phyloP scores from a whole-genome alignment of 2,329 filamentous ascomycete species.

The Diaporthe sp. region DNA sequence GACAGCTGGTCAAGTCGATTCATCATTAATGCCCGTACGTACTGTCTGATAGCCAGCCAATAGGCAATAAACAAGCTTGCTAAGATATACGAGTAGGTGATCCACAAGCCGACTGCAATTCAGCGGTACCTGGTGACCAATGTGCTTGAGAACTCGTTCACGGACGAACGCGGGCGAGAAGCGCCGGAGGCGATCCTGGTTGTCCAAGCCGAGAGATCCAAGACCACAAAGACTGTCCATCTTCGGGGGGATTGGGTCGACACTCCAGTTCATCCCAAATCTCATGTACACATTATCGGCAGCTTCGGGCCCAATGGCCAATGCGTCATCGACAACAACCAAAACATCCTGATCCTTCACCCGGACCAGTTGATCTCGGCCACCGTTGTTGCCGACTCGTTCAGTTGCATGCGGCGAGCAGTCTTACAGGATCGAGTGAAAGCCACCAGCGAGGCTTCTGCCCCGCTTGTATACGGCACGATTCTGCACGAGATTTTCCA shows the following conservation, averaged over 20 bases:
- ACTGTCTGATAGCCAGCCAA: conserved; percentile 43
- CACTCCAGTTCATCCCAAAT: conserved; percentile 77
- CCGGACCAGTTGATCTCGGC: conserved; percentile 96
- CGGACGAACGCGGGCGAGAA: conserved; percentile 68
- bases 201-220: conserved; percentile 82
- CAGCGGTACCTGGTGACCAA: conserved; percentile 87
- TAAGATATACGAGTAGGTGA: conserved; percentile 75
- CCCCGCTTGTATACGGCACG: conserved; percentile 89
- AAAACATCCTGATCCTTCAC: conserved; percentile 89
- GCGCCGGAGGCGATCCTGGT: conserved; percentile 82
- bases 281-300: conserved; percentile 89
- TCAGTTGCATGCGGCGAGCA: conserved; percentile 88
- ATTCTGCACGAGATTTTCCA: conserved; percentile 97
- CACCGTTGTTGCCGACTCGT: conserved; percentile 96
- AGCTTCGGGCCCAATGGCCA: conserved; percentile 75
- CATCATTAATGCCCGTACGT: conserved; percentile 64
- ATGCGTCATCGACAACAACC: conserved; percentile 84
- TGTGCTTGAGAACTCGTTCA: conserved; percentile 76
- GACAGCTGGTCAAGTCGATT: conserved; percentile 52
- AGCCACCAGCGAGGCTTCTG: conserved; percentile 82
- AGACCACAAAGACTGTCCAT: conserved; percentile 73
- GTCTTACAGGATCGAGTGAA: conserved; percentile 96
- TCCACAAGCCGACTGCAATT: conserved; percentile 76
- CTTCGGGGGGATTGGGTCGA: conserved; percentile 90
- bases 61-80: conserved; percentile 52